Percentiles rank a stretch among this genome's conserved stretches.
These are phyloP conservation scores for fission yeast (Schizosaccharomyces pombe) DNA, from an alignment of 805 yeast genomes.

Conservation along the genomic window DNA sequence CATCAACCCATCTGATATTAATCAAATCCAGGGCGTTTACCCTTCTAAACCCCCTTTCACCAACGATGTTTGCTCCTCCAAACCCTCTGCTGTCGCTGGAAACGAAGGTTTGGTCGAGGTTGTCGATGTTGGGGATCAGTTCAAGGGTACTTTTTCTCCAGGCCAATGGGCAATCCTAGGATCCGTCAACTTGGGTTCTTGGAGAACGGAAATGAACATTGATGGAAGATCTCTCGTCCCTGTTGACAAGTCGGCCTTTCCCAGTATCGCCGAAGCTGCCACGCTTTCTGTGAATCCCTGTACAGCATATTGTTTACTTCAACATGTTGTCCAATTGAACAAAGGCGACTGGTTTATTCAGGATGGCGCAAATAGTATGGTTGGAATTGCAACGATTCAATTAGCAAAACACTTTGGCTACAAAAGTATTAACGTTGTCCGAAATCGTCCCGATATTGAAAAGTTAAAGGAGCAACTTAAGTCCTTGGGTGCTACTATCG, in stretches of 20 bases:
- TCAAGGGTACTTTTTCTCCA: conserved; percentile 19
- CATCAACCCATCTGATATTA: conserved; percentile 72
- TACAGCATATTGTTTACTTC: conserved; percentile 75
- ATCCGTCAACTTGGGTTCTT: conserved; percentile 65
- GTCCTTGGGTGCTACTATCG: conserved; percentile 61
- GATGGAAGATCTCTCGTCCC: conserved; percentile 29
- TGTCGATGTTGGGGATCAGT: conserved; percentile 40
- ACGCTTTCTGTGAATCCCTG: conserved; percentile 81
- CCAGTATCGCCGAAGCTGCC: conserved; percentile 32
- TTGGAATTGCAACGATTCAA: conserved; percentile 77
- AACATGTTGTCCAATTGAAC: conserved; percentile 34
- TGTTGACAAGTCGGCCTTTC: conserved; percentile 24
- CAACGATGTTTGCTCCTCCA: conserved; percentile 24
- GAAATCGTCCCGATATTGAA: conserved; percentile 65
- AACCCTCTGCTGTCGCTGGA: conserved; percentile 66
- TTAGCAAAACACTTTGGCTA: conserved; percentile 55
- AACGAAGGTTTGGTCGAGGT: conserved; percentile 83
- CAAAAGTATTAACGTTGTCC: conserved; percentile 66
- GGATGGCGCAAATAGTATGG: conserved; percentile 91
- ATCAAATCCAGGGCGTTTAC: conserved; percentile 68
- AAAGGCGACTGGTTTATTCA: conserved; percentile 78
- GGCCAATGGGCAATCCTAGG: conserved; percentile 85
- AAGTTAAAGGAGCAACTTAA: conserved; percentile 30
- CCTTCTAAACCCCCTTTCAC: conserved; percentile 50
- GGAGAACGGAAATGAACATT: conserved; percentile 62